Base-by-base conservation (phyloP, 805 yeast genomes). In the Tetrapisispora taiwanensis region DNA sequence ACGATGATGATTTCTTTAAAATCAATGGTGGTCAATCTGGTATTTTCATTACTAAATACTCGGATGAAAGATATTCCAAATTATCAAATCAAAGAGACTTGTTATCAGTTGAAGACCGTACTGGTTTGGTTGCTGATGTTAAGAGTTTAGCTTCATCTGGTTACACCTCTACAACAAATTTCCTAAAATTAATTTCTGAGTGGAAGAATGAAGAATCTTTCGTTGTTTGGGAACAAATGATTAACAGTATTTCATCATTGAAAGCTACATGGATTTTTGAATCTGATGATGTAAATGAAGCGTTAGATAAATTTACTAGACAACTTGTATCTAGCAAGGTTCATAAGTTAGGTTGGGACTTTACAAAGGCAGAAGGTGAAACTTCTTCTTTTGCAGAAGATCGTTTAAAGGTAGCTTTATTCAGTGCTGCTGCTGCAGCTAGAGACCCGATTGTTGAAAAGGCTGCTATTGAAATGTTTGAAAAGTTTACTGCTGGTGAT, bases 111-210 rank as follows among this genome's bases (percentile, higher is more conserved):
- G 84, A 81, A 59, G 94, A 84, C 63, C 77, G 86, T 63, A 78
- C 81, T 45, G 90, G 89, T 36, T 71, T 82, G 52, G 82, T 84
- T 39, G 83, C 89, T n/a, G 94, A 84, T 65, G 84, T 84, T 17
- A 77, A 74, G 42, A 75, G 86, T 8, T 70, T 83, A 52, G 77
- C 90, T 5, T 67, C 79, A 24, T 78, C 90, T 17, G 92, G 92
- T 27, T 73, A 74, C 53, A 75, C 81, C 45, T 68, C 79, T 22
- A 76, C 88, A 30, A 68, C 76, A 4, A 78, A 72, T 53, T 72
- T 81, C 56, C 73, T 82, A 52, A 66, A 70, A 48, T 73, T 82
- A 57, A 72, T 81, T 36, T 70, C 74, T 45, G 68, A 72, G 15
- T 79, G 87, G 85, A 71, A 73, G 35, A 56, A 64, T 17, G 86